Evolutionary conservation across 495 filamentous ascomycete species (phyloP), one percentile per base, ranked within the genome.

Genomic region (Xeromyces bisporus): DNA sequence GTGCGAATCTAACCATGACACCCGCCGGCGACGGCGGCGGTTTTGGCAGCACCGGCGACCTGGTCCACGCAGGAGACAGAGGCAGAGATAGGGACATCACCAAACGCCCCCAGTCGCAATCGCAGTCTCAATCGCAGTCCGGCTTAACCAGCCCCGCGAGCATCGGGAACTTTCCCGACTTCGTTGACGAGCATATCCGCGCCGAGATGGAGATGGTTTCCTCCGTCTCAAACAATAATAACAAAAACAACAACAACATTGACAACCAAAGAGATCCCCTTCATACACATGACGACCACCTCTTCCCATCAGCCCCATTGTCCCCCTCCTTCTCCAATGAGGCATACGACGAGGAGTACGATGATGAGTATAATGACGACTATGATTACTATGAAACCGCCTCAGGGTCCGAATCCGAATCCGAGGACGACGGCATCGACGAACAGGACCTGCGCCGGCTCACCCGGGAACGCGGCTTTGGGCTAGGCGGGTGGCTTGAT

Each of bases 401-500:
- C 6, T 29, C 34, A 2, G 38, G 42, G 12, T 35, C 41, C 1
- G 41, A 48, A 7, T 36, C 18, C 11, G 29, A 28, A 24, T 37
- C 28, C 8, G 51, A 46, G 2, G 55, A 60, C 15, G 55, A 54
- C 31, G 56, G 60, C 2, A 51, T 62, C 13, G 59, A 62, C 29
- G 60, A 65, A 26, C 47, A 44, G 9, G 58, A 64, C 41, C 21
- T 64, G 20, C 57, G 57, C 37, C 51, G 42, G n/a, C 36, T 64
- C 1, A 62, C 57, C 5, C 54, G 64, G 32, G 61, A 71, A 35
- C 65, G 64, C n/a, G 69, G 67, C 26, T 73, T 72, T 32, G 75
- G 77, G 3, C 51, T 85, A n/a, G 77, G 77, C 0, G 65, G 69
- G 7, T 83, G 77, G 73, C 64, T 93, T 39, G 80, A 80, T 40